Base-by-base conservation (phyloP, 495 filamentous ascomycete genomes). In the Daldinia concentrica region DNA sequence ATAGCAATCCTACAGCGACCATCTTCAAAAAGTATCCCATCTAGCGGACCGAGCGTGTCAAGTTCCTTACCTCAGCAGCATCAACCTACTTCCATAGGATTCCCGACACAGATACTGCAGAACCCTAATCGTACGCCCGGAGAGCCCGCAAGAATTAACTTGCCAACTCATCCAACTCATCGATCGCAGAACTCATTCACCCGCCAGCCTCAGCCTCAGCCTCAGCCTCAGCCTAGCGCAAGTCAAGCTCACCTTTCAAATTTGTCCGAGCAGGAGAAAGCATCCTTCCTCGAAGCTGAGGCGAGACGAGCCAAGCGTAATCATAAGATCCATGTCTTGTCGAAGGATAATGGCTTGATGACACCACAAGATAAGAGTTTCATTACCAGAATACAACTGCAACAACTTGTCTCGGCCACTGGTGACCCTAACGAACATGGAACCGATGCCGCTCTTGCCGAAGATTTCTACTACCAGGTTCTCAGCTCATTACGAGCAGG, bases 291-390 rank as follows among this genome's bases (percentile, higher is more conserved):
- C 64, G 87, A 91, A 66, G 95, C 97, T 72, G 95, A 98, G 77
- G 94, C 95, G 9, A 97, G 93, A 80, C 89, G 96, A 52, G 92
- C 96, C 3, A 99, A 99, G 82, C 89, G 95, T 32, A 98, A 98
- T 76, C 95, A 98, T 83, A 99, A 99, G 83, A 99, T 99, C 60
- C 93, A 92, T 74, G 86, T 95, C 26, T 83, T 99, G 26, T 97
- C 96, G 7, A 92, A 90, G 73, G 94, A 96, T 74, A 98, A 99
- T 76, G 96, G 95, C 27, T 78, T 99, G 62, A 99, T 99, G 95
- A 98, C 96, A 19, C 96, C 96, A 2, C 93, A 97, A 76, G 95
- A 99, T 80, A 99, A 99, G 85, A 99, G 98, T 75, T 99, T 98
- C 77, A 95, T 99, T 64, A 98, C 96, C 9, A 89, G 96, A 14